A percentile compares a stretch with the other conserved stretches of the same genome.
Evolutionary conservation across 345 rosid species (phyloP).

Genomic region (Arabis hirsuta): DNA sequence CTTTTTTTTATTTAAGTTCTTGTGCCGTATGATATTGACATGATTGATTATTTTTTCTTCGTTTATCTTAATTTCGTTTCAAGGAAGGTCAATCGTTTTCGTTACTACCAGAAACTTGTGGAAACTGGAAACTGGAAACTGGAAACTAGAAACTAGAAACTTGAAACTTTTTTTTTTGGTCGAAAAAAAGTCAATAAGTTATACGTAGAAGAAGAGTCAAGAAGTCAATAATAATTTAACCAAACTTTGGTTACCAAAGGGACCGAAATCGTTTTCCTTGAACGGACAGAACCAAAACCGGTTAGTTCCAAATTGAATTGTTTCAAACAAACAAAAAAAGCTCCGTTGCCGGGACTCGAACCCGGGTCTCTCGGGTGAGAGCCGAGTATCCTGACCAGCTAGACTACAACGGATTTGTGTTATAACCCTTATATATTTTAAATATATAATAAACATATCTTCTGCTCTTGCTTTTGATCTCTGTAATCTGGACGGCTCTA

Average conservation of each 20-base stretch:
- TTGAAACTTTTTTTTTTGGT: too few relatives aligned
- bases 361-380: conserved; percentile 77
- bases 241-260: too few relatives aligned
- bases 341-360: conserved; percentile 75
- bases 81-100: background rate
- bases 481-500: too few relatives aligned
- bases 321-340: background rate
- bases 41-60: background rate
- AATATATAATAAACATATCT: too few relatives aligned
- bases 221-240: background rate
- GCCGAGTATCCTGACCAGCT: conserved; percentile 64
- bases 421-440: too few relatives aligned
- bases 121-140: too few relatives aligned
- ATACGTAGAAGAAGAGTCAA: background rate
- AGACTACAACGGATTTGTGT: conserved; percentile 30
- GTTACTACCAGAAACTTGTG: too few relatives aligned
- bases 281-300: background rate
- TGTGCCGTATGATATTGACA: conserved; percentile 21
- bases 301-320: background rate
- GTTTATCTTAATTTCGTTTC: conserved; percentile 5
- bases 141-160: too few relatives aligned
- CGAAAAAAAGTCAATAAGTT: too few relatives aligned
- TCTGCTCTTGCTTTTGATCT: too few relatives aligned
- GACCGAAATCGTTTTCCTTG: background rate
- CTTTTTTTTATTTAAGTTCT: conserved; percentile 17